Evolutionary conservation across 805 yeast genomes (phyloP).

Genomic region (Wickerhamomyces mucosus): DNA sequence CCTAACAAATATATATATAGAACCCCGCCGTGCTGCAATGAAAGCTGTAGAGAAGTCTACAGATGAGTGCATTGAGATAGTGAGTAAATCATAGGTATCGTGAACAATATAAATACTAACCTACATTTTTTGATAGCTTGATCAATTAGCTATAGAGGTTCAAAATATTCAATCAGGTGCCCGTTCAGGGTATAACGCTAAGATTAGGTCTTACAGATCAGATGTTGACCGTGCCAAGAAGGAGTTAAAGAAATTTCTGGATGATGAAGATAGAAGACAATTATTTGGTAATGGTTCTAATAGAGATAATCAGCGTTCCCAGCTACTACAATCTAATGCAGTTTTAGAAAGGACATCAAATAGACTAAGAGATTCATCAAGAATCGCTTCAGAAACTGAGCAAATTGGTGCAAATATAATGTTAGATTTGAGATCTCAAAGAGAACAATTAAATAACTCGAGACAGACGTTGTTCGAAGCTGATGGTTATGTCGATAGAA

Average conservation of each 20-base stretch:
- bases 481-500: constrained; percentile 85
- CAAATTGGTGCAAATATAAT: constrained; percentile 83
- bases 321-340: constrained; percentile 66
- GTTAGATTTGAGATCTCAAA: constrained; percentile 80
- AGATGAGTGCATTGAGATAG: constrained; percentile 73
- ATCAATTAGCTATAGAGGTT: constrained; percentile 82
- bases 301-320: constrained; percentile 67
- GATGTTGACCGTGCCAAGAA: constrained; percentile 52
- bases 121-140: constrained; percentile 32
- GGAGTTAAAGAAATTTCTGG: constrained; percentile 46
- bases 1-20: too few species aligned
- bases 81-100: constrained; percentile 13
- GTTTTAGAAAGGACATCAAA: constrained; percentile 77
- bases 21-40: constrained; percentile 43
- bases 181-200: constrained; percentile 64
- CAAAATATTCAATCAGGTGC: constrained; percentile 69
- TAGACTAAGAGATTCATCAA: constrained; percentile 75
- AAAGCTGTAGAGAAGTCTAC: constrained; percentile 54
- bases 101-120: constrained; percentile 2
- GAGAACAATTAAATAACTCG: constrained; percentile 84
- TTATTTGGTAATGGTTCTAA: constrained; percentile 46
- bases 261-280: constrained; percentile 61
- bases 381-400: constrained; percentile 90
- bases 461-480: constrained; percentile 84
- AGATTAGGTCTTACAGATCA: constrained; percentile 60